A percentile compares a stretch with the other conserved stretches of the same genome.
Evolutionary conservation across 306 rosid genomes (phyloP).

Genomic region (Lathyrus tuberosus): DNA sequence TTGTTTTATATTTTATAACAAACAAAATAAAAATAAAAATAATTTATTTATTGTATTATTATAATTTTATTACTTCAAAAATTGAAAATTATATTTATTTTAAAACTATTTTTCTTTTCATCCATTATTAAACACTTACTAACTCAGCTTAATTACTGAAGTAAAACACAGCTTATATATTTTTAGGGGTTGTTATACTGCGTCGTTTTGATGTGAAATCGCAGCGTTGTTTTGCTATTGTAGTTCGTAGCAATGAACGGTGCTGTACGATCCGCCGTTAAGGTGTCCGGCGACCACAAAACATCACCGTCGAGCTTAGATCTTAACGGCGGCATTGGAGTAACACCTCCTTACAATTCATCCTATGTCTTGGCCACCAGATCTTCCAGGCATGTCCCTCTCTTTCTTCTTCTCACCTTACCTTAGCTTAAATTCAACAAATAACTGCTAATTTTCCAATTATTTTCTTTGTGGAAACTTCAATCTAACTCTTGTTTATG

Average conservation of each 20-base stretch:
- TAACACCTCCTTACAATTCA: conserved; percentile 39
- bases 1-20: no score
- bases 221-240: not conserved
- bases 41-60: no score
- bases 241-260: conserved; percentile 46
- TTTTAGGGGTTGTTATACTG: no score
- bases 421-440: not conserved
- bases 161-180: no score
- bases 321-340: conserved; percentile 27
- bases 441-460: not conserved
- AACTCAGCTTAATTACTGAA: no score
- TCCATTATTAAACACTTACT: no score
- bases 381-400: conserved; percentile 51
- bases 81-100: no score
- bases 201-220: no score
- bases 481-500: not conserved
- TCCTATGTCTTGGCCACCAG: conserved; percentile 51
- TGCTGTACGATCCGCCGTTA: conserved; percentile 38
- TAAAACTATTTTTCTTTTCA: no score
- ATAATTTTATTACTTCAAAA: no score
- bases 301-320: conserved; percentile 26
- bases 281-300: conserved; percentile 42
- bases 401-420: not conserved
- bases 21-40: no score
- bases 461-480: not conserved